A percentile compares a stretch with the other conserved stretches of the same genome.
phyloP scores from a whole-genome alignment of 176 grass and related monocot species.

The Oryza longistaminata region DNA sequence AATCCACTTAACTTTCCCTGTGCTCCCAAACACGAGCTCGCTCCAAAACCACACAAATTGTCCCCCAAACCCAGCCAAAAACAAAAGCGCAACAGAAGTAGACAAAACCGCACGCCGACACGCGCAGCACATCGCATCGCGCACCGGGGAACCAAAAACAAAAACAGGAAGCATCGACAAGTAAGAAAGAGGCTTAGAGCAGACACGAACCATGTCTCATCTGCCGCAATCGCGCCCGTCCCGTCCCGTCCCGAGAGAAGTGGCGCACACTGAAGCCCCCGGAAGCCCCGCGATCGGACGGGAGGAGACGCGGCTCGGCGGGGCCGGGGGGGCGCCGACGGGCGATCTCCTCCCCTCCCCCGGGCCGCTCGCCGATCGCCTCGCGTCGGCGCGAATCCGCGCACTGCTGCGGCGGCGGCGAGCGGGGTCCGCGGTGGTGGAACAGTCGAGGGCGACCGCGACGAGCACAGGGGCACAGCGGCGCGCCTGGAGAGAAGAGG shows the following conservation, averaged over 20 bases:
- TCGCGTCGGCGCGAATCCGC: constrained; percentile 43
- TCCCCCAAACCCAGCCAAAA: constrained; percentile 47
- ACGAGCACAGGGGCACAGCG: constrained; percentile 1
- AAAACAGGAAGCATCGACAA: background rate
- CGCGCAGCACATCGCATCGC: constrained; percentile 28
- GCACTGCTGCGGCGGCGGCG: background rate
- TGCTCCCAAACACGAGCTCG: constrained; percentile 10
- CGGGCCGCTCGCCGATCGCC: constrained; percentile 37
- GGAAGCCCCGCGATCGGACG: constrained; percentile 34
- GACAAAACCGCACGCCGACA: constrained; percentile 41
- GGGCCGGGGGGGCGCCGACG: constrained; percentile 41
- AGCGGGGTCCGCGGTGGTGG: background rate
- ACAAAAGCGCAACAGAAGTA: background rate
- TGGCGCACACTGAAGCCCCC: background rate
- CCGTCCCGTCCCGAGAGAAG: constrained; percentile 17
- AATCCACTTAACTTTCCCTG: constrained; percentile 33
- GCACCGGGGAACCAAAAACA: background rate
- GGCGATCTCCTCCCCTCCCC: constrained; percentile 56
- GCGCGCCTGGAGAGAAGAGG: background rate
- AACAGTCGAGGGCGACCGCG: constrained; percentile 32
- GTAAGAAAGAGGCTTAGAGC: background rate
- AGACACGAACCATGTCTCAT: constrained; percentile 61
- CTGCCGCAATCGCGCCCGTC: constrained; percentile 32
- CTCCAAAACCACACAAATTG: constrained; percentile 41
- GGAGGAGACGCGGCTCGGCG: constrained; percentile 62